Evolutionary conservation across 2,329 filamentous ascomycete genomes (phyloP), one percentile per base, ranked within the genome.

Genomic region (Ophiostoma sp.): DNA sequence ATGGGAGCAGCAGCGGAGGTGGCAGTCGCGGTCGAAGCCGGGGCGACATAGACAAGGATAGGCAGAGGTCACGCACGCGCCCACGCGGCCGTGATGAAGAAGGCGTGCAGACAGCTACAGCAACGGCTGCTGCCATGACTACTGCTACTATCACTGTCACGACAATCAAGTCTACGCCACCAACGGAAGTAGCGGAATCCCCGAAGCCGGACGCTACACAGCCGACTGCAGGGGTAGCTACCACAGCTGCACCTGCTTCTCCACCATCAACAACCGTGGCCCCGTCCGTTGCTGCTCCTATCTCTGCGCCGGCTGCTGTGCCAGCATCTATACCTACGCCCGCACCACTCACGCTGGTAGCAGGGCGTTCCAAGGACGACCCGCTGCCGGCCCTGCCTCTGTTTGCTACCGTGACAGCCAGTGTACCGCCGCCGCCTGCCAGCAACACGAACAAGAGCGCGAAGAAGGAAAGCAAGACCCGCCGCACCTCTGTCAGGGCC

Each of bases 341-440:
- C 9, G 55, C 55, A 60, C 49, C 18, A 8, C 49, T 55, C 18
- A 55, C 49, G 18, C 18, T 55, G 4, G 38, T 45, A 6, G 62
- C 41, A 3, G 58, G 45, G 12, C 44, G 55, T 27, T 38, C 42
- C 47, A 67, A 67, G 47, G 58, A 67, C 12, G 66, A 55, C 5
- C 68, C 64, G 4, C 40, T 68, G 27, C 66, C 66, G 16, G 67
- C 67, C 1, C 67, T 66, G 36, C 67, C 64, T 38, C 27, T 60
- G 11, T 60, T 60, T 38, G 55, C 27, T 2, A 38, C 55, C 5
- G 9, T 40, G 27, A 12, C 55, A 5, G 55, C 55, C 55, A 60
- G 27, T 5, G 5, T 60, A 5, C 38, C 55, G 27, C 27, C 55
- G 3, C 55, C 27, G 14, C 42, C 9, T 7, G n/a, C 42, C 16